Evolutionary conservation across 2,329 filamentous ascomycete genomes (phyloP).

Genomic region (Claviceps citrina): DNA sequence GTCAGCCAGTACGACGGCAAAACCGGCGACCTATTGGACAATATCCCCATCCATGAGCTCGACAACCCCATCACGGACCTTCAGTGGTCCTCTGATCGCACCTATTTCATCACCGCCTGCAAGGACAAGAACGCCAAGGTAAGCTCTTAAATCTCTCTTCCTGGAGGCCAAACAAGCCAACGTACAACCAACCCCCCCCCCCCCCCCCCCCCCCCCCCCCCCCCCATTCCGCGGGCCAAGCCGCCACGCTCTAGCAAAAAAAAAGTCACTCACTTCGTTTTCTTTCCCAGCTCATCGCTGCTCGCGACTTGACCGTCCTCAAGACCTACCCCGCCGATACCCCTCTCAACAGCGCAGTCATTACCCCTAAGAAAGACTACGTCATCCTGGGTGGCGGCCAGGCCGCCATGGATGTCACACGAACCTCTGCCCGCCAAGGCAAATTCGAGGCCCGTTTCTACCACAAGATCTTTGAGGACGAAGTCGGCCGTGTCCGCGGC

Average conservation of each 20-base stretch:
- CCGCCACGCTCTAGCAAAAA: no score
- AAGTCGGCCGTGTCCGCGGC: conserved; percentile 90
- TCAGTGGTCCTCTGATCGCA: conserved; percentile 85
- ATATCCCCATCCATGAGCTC: conserved; percentile 72
- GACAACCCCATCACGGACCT: conserved; percentile 76
- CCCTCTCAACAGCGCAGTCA: conserved; percentile 85
- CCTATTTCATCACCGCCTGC: conserved; percentile 94
- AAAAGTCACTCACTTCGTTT: background rate
- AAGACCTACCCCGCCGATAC: conserved; percentile 91
- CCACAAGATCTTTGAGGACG: conserved; percentile 98
- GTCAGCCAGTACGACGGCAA: conserved; percentile 86
- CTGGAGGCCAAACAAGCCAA: no score
- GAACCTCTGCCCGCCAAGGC: conserved; percentile 81
- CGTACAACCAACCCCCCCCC: no score
- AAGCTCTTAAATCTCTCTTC: conserved; percentile 12
- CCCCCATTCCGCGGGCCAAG: no score
- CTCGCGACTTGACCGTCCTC: conserved; percentile 73
- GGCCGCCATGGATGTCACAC: conserved; percentile 97
- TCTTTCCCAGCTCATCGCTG: conserved; percentile 52
- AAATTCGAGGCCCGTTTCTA: conserved; percentile 99
- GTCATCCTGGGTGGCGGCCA: conserved; percentile 97
- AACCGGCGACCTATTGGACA: conserved; percentile 69
- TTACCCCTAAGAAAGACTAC: conserved; percentile 92
- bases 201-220: no score
- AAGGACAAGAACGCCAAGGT: conserved; percentile 97